Percentiles rank a stretch among this genome's conserved stretches.
These are phyloP conservation scores for Penicillium turbatum DNA, from an alignment of 495 filamentous ascomycete genomes.

Conservation along the genomic window DNA sequence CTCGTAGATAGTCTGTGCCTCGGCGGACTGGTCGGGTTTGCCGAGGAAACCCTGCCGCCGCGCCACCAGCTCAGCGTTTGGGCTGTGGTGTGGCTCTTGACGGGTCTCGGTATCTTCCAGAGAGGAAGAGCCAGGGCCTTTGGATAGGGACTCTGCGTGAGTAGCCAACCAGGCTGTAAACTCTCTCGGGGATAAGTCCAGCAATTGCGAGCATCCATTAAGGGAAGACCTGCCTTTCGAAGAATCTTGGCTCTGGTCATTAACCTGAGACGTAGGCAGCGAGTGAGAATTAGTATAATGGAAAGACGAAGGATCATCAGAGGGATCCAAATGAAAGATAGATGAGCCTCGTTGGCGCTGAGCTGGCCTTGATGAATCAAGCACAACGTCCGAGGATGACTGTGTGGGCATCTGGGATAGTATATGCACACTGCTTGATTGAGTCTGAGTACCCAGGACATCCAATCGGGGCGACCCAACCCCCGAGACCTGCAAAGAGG, in stretches of 20 bases:
- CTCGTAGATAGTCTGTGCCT: constrained; percentile 37
- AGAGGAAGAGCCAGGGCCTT: constrained; percentile 3
- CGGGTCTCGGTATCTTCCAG: neutral
- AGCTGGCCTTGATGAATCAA: constrained; percentile 27
- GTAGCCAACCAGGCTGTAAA: constrained; percentile 12
- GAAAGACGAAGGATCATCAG: constrained; percentile 15
- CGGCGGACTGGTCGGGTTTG: constrained; percentile 14
- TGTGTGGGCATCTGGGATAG: constrained; percentile 13
- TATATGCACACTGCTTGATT: constrained; percentile 16
- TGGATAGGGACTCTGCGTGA: constrained; percentile 18
- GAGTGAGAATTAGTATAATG: constrained; percentile 18
- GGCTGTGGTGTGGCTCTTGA: neutral
- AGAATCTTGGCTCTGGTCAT: constrained; percentile 4
- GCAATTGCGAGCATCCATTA: neutral
- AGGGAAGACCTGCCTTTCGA: neutral
- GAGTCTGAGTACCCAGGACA: constrained; percentile 24
- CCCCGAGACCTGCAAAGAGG: constrained; percentile 4
- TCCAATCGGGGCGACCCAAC: constrained; percentile 11
- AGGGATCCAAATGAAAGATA: constrained; percentile 6
- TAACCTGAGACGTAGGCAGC: constrained; percentile 11
- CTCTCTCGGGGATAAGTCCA: constrained; percentile 12
- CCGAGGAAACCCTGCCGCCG: constrained; percentile 26
- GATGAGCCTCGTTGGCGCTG: constrained; percentile 13
- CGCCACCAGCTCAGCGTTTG: constrained; percentile 16
- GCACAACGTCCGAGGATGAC: constrained; percentile 18